phyloP scores from a whole-genome alignment of 2,329 filamentous ascomycete species.

The Colletotrichum sansevieriae region DNA sequence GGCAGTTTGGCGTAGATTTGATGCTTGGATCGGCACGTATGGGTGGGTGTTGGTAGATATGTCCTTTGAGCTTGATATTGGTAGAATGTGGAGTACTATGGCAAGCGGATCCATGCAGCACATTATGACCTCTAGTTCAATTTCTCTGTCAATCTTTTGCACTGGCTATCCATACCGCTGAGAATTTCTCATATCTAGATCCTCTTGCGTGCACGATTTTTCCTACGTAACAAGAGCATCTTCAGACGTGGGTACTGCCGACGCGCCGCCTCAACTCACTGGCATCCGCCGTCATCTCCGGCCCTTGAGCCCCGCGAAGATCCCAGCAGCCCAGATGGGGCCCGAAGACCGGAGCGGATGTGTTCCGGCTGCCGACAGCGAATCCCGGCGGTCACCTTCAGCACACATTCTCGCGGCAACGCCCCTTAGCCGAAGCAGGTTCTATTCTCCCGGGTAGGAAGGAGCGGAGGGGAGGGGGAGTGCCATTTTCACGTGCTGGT shows the following conservation, averaged over 20 bases:
- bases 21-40: not conserved
- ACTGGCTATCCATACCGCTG: too few relatives aligned
- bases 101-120: conserved; percentile 16
- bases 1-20: conserved; percentile 72
- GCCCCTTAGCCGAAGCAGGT: conserved; percentile 1
- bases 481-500: conserved; percentile 1
- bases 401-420: not conserved
- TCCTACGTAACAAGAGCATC: too few relatives aligned
- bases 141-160: not conserved
- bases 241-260: too few relatives aligned
- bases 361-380: conserved; percentile 27
- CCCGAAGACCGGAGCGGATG: conserved; percentile 12
- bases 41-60: not conserved
- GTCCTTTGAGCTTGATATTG: conserved; percentile 1
- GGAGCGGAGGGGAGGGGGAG: not conserved
- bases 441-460: not conserved
- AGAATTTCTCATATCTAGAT: not conserved
- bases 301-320: not conserved
- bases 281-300: conserved; percentile 2
- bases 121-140: not conserved
- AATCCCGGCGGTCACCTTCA: conserved; percentile 12
- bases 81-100: conserved; percentile 10
- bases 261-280: not conserved
- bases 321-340: not conserved
- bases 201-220: too few relatives aligned